Evolutionary conservation across 2,329 filamentous ascomycete species (phyloP), one percentile per base, ranked within the genome.

Genomic region (Escovopsis sp.): DNA sequence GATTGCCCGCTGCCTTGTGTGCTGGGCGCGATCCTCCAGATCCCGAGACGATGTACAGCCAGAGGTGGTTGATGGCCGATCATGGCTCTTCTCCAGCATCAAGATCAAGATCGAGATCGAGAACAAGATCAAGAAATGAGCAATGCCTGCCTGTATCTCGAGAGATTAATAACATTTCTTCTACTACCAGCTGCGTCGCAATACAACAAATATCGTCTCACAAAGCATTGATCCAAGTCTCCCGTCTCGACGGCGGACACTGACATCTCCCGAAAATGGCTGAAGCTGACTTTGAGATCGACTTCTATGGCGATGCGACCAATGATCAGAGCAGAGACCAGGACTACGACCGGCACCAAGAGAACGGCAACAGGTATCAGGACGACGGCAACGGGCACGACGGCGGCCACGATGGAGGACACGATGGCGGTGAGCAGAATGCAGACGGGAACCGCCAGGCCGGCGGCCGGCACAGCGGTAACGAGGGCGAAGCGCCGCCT

Each of bases 251-350:
- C 47, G 36, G 38, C 38, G 42, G 44, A 36, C 29, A 31, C 39
- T 40, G 35, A 24, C 41, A 45, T 24, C 36, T 33, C 39, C 40
- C 54, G 62, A 30, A 53, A 39, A 82, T 81, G 78, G 74, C 77
- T 51, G 78, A 82, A 53, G 76, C 81, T 53, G 76, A 81, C 52
- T 81, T 79, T 58, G 79, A 82, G 52, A 81, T 83, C 62, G 79
- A 83, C 51, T 78, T 82, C 53, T 83, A 82, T 55, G 78, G 76
- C 52, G 78, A 81, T 52, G 65, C 67, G 44, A 64, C 62, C 45
- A 61, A 64, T 43, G 66, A 72, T 20, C 61, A 67, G 45, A 47
- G 48, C 35, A 47, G 50, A 34, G 47, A 51, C 27, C 52, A 60
- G 35, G 58, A 65, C 34, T 54, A 62, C 29, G 59, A 63, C 44